phyloP scores from a whole-genome alignment of 805 yeast species.

The Tetrapisispora arboricola region DNA sequence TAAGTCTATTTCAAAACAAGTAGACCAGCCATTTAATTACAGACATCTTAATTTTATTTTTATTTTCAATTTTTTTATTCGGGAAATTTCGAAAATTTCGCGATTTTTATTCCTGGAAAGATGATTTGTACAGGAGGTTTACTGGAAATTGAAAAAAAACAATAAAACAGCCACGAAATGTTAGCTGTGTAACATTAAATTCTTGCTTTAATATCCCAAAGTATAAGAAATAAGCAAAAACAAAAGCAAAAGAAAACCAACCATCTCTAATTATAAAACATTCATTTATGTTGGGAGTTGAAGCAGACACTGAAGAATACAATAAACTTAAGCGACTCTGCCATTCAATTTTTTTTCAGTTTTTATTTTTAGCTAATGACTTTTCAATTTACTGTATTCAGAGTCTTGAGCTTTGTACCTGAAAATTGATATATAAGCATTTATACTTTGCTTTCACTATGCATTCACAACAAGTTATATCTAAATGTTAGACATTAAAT shows the following conservation, averaged over 20 bases:
- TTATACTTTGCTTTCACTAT: too few relatives aligned
- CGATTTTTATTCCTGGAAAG: not conserved
- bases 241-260: not conserved
- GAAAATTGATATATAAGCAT: not conserved
- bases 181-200: too few relatives aligned
- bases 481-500: not conserved
- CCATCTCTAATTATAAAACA: not conserved
- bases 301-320: too few relatives aligned
- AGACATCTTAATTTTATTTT: not conserved
- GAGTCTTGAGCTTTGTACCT: too few relatives aligned
- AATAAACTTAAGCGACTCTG: too few relatives aligned
- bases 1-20: not conserved
- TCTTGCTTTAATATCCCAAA: too few relatives aligned
- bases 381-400: too few relatives aligned
- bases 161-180: not conserved
- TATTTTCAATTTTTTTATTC: not conserved
- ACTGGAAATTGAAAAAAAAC: not conserved
- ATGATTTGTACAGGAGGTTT: not conserved
- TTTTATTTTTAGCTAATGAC: too few relatives aligned
- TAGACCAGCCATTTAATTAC: constrained; percentile 1
- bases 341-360: too few relatives aligned
- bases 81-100: not conserved
- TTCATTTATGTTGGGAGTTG: too few relatives aligned
- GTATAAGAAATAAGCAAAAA: too few relatives aligned
- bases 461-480: too few relatives aligned